These are phyloP conservation scores for Candida bentonensis DNA, from an alignment of 805 yeast genomes.

Conservation along the genomic window DNA sequence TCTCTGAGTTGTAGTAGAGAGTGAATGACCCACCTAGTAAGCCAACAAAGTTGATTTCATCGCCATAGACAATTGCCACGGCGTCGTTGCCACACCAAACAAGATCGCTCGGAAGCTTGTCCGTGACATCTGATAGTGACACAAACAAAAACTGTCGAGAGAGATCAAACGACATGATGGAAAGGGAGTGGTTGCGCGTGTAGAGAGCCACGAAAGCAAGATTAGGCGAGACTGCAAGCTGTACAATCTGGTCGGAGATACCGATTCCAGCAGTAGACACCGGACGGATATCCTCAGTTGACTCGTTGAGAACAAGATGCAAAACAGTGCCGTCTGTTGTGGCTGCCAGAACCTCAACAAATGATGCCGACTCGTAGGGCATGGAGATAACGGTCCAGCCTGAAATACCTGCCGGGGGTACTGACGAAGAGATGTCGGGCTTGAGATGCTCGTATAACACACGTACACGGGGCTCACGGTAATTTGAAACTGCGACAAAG, in stretches of 20 bases:
- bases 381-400: conserved; percentile 20
- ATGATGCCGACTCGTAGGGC: conserved; percentile 11
- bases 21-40: conserved; percentile 25
- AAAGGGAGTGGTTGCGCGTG: conserved; percentile 30
- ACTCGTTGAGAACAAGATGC: neutral
- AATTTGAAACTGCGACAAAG: conserved; percentile 28
- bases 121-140: conserved; percentile 21
- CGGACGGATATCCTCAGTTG: neutral
- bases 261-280: neutral
- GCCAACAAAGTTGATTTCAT: conserved; percentile 49
- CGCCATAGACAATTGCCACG: conserved; percentile 42
- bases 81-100: conserved; percentile 86
- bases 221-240: conserved; percentile 37
- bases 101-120: conserved; percentile 28
- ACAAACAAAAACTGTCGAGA: conserved; percentile 30
- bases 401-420: conserved; percentile 8
- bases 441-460: conserved; percentile 6
- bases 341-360: conserved; percentile 18
- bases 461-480: conserved; percentile 21
- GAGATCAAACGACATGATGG: conserved; percentile 36
- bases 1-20: conserved; percentile 21
- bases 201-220: conserved; percentile 40
- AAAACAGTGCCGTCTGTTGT: neutral
- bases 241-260: neutral
- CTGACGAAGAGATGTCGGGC: conserved; percentile 10